Base-by-base conservation (phyloP, 345 rosid species). In the Litchi chinensis region DNA sequence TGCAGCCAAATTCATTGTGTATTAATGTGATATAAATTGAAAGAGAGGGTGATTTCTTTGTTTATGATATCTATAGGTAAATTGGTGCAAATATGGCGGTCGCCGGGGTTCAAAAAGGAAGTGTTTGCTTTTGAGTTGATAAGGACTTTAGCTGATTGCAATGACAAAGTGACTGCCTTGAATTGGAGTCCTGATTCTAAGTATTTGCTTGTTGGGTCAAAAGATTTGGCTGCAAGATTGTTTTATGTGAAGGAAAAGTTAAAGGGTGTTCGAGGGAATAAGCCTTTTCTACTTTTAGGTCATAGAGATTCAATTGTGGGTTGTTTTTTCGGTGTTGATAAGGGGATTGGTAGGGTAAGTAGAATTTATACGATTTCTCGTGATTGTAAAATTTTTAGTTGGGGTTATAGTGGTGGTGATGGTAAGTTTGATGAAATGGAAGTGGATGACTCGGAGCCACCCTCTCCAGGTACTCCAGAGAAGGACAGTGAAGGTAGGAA, bases 231-330 rank as follows among this genome's bases (percentile, higher is more conserved):
- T 6, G 93, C 90, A 19, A 91, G 98, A 82, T 77, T 94, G 82
- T 91, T 94, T 82, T 88, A 83, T 63, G 90, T 91, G 56, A 77
- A 86, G 63, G 88, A 87, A 72, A 91, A 91, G 77, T 74, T 85
- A 54, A 85, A 86, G 59, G 97, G 94, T 70, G 76, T 79, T 52
- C 70, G 6, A 28, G 32, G 79, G 72, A 92, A 85, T 80, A 93
- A 93, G 80, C 99, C 98, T 0, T 91, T 85, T 85, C 82, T 93
- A 87, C 86, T 94, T 79, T 71, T 94, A 68, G 99, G 98, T 68
- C 99, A 96, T 77, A 90, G 97, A 80, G 98, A 94, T 83, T 80
- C 91, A 39, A 89, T 94, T 59, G 86, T 96, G 12, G 97, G 98
- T 59, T 93, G 97, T 70, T 96, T 96, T 83, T 93, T 96, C 74